phyloP scores from a whole-genome alignment of 73 alveolate species.

The Durusdinium trenchii region DNA sequence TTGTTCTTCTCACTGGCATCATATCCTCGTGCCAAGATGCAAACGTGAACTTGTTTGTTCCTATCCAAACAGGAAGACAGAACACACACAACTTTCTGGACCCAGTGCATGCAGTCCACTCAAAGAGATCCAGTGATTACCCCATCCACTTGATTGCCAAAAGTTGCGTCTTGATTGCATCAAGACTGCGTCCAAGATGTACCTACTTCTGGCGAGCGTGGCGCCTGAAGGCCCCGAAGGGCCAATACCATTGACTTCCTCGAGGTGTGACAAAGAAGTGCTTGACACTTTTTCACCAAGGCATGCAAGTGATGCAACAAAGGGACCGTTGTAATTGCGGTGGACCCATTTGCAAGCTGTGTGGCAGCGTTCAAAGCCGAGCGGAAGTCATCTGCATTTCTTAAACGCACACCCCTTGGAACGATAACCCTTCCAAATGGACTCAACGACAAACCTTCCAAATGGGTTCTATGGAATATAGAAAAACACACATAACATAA shows the following conservation, averaged over 20 bases:
- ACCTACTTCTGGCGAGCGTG: background rate
- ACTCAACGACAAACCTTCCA: no score
- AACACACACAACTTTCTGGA: background rate
- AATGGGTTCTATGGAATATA: no score
- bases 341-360: background rate
- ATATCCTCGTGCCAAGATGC: background rate
- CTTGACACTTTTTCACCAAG: background rate
- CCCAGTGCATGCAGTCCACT: no score
- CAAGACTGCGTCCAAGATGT: background rate
- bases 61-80: background rate
- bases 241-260: background rate
- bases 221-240: background rate
- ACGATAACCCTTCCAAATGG: no score
- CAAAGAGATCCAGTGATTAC: background rate
- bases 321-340: background rate
- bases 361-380: background rate
- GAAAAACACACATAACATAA: no score
- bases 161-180: background rate
- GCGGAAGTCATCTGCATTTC: background rate
- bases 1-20: conserved; percentile 32
- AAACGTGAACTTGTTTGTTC: background rate
- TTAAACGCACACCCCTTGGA: conserved; percentile 1
- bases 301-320: background rate
- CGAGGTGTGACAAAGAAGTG: background rate
- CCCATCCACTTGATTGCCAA: background rate